Conservation (phyloP, 2,329 filamentous ascomycete species). For the Nigrospora sphaerica region DNA sequence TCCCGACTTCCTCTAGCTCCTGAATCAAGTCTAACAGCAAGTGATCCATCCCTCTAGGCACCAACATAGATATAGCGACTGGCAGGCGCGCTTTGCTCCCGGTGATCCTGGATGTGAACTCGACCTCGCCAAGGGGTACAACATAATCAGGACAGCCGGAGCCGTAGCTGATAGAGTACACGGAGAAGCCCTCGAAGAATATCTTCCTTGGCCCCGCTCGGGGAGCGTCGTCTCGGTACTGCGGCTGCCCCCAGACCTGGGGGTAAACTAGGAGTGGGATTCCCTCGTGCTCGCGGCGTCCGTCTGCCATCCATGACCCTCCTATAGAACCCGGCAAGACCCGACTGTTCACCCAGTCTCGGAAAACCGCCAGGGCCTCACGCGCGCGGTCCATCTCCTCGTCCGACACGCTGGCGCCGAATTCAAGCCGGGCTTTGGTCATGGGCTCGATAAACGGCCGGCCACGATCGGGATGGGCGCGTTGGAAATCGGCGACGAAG, state of each 20-base stretch:
- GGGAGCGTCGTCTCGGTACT: constrained; percentile 8
- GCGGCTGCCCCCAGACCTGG: constrained; percentile 9
- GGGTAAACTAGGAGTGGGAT: constrained; percentile 11
- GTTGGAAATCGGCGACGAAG: constrained; percentile 5
- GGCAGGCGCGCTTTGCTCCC: constrained; percentile 6
- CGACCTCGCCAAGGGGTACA: constrained; percentile 5
- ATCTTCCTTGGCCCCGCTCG: constrained; percentile 1
- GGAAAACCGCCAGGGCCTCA: constrained; percentile 3
- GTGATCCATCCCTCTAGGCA: constrained; percentile 5
- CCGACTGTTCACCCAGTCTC: constrained; percentile 7
- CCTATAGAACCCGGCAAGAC: constrained; percentile 4
- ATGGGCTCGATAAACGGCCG: constrained; percentile 10
- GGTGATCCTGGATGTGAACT: constrained; percentile 8
- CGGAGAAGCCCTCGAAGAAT: constrained; percentile 11
- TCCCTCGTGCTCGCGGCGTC: too few species aligned
- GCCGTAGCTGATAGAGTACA: constrained; percentile 10
- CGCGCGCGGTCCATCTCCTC: constrained; percentile 1
- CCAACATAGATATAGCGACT: constrained; percentile 8
- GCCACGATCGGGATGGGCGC: background rate
- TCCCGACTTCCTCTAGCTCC: constrained; percentile 2
- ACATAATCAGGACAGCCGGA: constrained; percentile 10
- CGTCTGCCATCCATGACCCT: too few species aligned
- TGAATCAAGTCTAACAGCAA: constrained; percentile 6
- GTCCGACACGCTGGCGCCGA: constrained; percentile 4
- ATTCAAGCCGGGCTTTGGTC: constrained; percentile 7